These are phyloP conservation scores for Emergomyces orientalis DNA, from an alignment of 2,329 filamentous ascomycete species.

Conservation along the genomic window DNA sequence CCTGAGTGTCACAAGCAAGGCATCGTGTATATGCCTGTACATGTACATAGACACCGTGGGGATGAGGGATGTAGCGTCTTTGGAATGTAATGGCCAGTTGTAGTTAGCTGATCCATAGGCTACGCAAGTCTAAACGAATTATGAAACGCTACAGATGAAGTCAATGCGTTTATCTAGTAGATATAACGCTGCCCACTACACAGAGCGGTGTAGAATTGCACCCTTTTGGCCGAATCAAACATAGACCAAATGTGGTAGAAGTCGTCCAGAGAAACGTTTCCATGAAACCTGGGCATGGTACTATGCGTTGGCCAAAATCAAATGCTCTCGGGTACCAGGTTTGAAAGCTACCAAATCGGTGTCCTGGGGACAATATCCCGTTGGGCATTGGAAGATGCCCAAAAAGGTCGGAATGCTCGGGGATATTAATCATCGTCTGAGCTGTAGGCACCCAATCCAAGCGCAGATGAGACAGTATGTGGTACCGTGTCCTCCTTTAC, in stretches of 20 bases:
- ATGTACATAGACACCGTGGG: neutral
- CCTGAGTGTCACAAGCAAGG: neutral
- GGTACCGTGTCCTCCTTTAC: slow-evolving; percentile 16
- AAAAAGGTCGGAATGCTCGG: neutral
- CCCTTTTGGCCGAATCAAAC: neutral
- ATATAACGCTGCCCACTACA: neutral
- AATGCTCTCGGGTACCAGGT: neutral
- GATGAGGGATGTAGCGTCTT: neutral
- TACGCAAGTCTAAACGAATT: neutral
- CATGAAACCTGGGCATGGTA: neutral
- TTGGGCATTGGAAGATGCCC: neutral
- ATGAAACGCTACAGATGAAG: neutral
- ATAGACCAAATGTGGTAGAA: neutral
- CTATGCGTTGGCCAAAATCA: neutral
- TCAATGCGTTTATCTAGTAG: neutral
- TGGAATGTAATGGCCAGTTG: neutral
- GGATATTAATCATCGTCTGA: slow-evolving; percentile 32
- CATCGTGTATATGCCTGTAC: neutral
- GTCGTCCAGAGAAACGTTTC: neutral
- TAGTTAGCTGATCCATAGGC: neutral
- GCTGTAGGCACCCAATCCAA: slow-evolving; percentile 32
- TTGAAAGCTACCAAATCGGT: neutral
- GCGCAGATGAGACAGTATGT: slow-evolving; percentile 15
- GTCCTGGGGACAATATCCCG: neutral
- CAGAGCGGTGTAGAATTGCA: neutral